Evolutionary conservation across 2,329 filamentous ascomycete species (phyloP).

Genomic region (Elsinoe ampelina): DNA sequence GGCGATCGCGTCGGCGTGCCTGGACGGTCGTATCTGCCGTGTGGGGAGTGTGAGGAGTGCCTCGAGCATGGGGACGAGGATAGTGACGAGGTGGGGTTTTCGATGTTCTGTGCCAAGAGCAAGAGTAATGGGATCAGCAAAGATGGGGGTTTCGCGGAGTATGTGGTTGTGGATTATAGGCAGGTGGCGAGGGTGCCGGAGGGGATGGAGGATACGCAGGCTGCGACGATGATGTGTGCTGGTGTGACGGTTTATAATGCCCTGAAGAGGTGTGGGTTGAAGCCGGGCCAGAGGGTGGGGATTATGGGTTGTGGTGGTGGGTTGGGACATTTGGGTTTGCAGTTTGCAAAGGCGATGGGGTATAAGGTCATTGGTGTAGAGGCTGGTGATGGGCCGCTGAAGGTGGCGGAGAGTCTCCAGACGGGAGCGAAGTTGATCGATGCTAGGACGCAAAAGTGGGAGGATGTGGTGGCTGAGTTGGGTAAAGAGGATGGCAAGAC

Average conservation of each 20-base stretch:
- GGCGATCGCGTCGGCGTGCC: conserved; percentile 34
- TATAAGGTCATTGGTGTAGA: conserved; percentile 32
- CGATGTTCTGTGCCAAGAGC: conserved; percentile 30
- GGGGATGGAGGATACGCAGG: conserved; percentile 28
- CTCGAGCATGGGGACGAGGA: conserved; percentile 22
- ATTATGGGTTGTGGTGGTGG: conserved; percentile 33
- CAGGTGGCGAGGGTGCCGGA: conserved; percentile 30
- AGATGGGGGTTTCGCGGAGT: conserved; percentile 35
- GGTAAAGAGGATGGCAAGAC: conserved; percentile 30
- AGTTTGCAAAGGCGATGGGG: conserved; percentile 27
- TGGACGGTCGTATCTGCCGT: conserved; percentile 34
- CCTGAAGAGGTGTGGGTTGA: conserved; percentile 29
- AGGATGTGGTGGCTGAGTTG: conserved; percentile 26
- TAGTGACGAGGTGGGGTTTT: conserved; percentile 33
- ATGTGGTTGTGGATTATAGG: conserved; percentile 34
- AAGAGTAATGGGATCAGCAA: conserved; percentile 27
- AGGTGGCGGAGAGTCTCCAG: conserved; percentile 28
- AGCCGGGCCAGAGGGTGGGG: conserved; percentile 29
- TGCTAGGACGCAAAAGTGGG: conserved; percentile 27
- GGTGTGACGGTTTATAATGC: conserved; percentile 36
- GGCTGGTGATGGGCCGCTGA: conserved; percentile 29
- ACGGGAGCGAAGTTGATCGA: conserved; percentile 32
- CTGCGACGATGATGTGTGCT: conserved; percentile 36
- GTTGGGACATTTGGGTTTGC: conserved; percentile 26
- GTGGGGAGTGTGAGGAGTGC: conserved; percentile 36